Conservation (phyloP, 2,329 filamentous ascomycete genomes). For the Chaetothyriales sp. region DNA sequence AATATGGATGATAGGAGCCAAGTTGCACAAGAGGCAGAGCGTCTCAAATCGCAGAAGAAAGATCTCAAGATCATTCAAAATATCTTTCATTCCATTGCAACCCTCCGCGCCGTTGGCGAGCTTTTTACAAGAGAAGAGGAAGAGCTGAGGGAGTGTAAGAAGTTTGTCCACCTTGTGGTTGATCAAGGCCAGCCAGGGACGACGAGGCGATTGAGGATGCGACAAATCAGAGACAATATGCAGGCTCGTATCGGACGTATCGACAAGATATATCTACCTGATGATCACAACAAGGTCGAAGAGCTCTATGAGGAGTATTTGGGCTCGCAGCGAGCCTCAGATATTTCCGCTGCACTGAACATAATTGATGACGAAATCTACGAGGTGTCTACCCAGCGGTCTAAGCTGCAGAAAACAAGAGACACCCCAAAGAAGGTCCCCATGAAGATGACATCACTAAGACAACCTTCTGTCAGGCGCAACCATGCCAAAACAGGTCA, state of each 20-base stretch:
- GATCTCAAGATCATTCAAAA: slow-evolving; percentile 10
- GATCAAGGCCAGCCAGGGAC: slow-evolving; percentile 7
- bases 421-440: not conserved
- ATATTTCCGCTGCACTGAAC: not conserved
- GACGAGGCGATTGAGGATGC: slow-evolving; percentile 5
- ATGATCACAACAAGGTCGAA: not conserved
- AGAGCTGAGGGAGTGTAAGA: slow-evolving; percentile 9
- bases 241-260: not conserved
- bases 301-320: not conserved
- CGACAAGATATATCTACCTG: not conserved
- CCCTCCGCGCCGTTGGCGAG: slow-evolving; percentile 5
- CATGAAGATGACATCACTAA: not conserved
- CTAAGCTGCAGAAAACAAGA: not conserved
- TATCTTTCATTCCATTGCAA: slow-evolving; percentile 5
- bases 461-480: no score
- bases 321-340: not conserved
- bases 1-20: slow-evolving; percentile 5
- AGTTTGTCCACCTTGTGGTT: slow-evolving; percentile 8
- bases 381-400: not conserved
- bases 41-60: slow-evolving; percentile 9
- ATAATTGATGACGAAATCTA: not conserved
- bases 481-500: not conserved
- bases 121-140: slow-evolving; percentile 7
- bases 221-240: slow-evolving; percentile 13
- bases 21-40: slow-evolving; percentile 9